Evolutionary conservation across 2,329 filamentous ascomycete species (phyloP), one percentile per base, ranked within the genome.

Genomic region (Knufia fluminis): DNA sequence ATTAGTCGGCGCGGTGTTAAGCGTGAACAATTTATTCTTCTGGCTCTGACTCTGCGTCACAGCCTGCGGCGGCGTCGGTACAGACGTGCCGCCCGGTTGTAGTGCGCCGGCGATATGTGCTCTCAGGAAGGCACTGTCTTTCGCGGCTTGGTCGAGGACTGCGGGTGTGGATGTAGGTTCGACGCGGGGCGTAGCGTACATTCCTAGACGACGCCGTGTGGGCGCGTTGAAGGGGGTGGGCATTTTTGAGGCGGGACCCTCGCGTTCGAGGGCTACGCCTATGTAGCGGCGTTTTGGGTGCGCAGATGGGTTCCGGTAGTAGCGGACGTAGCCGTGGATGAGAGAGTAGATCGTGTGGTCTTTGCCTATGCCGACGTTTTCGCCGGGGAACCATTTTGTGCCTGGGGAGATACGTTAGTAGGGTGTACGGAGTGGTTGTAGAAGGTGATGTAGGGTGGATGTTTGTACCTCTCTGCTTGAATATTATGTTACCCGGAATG

Each of bases 401-500:
- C 92, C 92, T 59, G 41, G 3, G 26, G 9, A 16, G 32, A 23
- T 8, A 35, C 40, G 17, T 26, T 45, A 22, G 16, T 12, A 28
- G 26, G 26, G 6, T 12, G 26, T 28, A 6, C 6, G 33, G n/a
- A 14, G 33, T 36, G n/a, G 10, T 8, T 7, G 6, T 36, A 4
- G 33, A 3, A 17, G 35, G 12, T 28, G 12, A 28, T 28, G 35
- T 23, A 3, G 22, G 23, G 28, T n/a, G 3, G 17, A 16, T 36
- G 19, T 3, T 17, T 19, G 24, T 54, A 56, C 57, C 59, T 62
- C 91, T 84, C 70, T 98, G 92, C 66, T 88, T 89, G 79, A 92
- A 98, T 70, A 98, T 86, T 69, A 98, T 98, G 73, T 95, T 97
- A 48, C 92, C 92, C 3, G 90, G 85, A 51, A 95, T 85, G 31